Evolutionary conservation across 306 rosid genomes (phyloP).

Genomic region (Sesbania bispinosa): DNA sequence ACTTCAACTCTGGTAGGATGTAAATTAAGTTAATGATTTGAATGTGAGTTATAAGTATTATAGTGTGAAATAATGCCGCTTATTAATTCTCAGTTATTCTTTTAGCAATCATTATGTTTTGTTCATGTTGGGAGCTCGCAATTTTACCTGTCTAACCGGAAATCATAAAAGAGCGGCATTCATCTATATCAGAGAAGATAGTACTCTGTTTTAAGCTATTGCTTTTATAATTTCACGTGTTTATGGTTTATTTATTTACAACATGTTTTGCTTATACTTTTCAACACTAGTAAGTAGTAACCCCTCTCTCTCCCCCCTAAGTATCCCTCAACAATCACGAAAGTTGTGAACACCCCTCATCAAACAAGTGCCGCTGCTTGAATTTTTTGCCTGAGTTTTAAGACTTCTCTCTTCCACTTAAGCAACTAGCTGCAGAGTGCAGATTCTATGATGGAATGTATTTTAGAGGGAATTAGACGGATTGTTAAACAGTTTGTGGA

Average conservation of each 20-base stretch:
- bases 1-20: not conserved
- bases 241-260: conserved; percentile 1
- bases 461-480: not conserved
- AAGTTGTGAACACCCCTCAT: not conserved
- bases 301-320: too few species aligned
- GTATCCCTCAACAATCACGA: too few species aligned
- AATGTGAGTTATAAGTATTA: not conserved
- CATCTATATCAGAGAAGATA: not conserved
- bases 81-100: not conserved
- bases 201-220: not conserved
- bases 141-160: not conserved
- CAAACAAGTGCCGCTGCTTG: not conserved
- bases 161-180: not conserved
- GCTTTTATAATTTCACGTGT: not conserved
- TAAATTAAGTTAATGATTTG: not conserved
- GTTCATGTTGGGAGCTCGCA: not conserved
- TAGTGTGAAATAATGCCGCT: not conserved
- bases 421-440: not conserved
- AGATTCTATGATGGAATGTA: not conserved
- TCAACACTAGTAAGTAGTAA: too few species aligned
- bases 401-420: not conserved
- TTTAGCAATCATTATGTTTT: not conserved
- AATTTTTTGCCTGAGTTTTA: not conserved
- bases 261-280: not conserved
- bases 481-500: not conserved